Percentiles rank a stretch among this genome's conserved stretches.
Evolutionary conservation across 1,284 basidiomycete species (phyloP).

Genomic region (Hemileia vastatrix): DNA sequence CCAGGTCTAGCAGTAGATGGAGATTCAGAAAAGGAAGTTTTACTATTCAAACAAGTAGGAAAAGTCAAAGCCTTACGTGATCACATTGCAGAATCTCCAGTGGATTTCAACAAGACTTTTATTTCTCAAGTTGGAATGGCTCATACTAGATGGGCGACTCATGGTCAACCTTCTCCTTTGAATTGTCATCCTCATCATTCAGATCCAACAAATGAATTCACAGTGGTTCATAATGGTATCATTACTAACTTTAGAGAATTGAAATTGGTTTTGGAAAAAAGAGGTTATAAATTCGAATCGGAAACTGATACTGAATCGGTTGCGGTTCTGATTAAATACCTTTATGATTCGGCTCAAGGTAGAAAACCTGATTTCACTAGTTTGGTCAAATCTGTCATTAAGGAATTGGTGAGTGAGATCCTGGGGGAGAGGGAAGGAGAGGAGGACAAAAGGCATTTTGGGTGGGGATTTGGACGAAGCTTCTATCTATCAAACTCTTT

Average conservation of each 20-base stretch:
- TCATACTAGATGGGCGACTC: slow-evolving; percentile 98
- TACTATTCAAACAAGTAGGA: slow-evolving; percentile 96
- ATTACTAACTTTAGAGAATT: slow-evolving; percentile 90
- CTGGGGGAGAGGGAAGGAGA: no score
- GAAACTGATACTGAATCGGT: slow-evolving; percentile 98
- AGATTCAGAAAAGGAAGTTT: slow-evolving; percentile 61
- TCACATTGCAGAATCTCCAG: slow-evolving; percentile 64
- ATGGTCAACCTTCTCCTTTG: slow-evolving; percentile 68
- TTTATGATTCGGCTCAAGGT: slow-evolving; percentile 84
- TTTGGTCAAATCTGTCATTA: slow-evolving; percentile 87
- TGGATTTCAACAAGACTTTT: slow-evolving; percentile 73
- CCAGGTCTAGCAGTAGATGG: slow-evolving; percentile 84
- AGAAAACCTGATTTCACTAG: slow-evolving; percentile 82
- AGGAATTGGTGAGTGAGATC: slow-evolving; percentile 59
- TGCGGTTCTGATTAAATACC: slow-evolving; percentile 89
- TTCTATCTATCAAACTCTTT: no score
- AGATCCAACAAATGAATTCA: slow-evolving; percentile 71
- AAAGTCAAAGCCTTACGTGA: slow-evolving; percentile 91
- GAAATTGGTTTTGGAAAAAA: slow-evolving; percentile 83
- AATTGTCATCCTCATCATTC: slow-evolving; percentile 96
- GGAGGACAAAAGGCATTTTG: no score
- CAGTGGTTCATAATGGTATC: slow-evolving; percentile 96
- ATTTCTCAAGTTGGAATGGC: slow-evolving; percentile 89
- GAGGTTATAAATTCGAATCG: slow-evolving; percentile 85
- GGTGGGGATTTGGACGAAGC: no score